phyloP scores from a whole-genome alignment of 805 yeast species.

The Kazachstania viticola region DNA sequence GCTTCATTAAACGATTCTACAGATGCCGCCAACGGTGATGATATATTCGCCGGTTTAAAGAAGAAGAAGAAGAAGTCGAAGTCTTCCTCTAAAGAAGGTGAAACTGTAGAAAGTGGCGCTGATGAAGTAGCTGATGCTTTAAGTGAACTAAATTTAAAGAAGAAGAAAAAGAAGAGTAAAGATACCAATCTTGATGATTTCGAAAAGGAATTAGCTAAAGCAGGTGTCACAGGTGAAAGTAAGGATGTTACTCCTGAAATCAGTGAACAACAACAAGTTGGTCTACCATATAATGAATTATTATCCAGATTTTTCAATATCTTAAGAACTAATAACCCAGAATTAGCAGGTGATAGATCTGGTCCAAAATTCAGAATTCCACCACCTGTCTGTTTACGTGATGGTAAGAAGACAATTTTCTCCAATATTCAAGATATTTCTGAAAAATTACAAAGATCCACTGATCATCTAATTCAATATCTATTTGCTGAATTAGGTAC shows the following conservation, averaged over 20 bases:
- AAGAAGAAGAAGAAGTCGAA: slow-evolving; percentile 73
- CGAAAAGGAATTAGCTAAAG: slow-evolving; percentile 80
- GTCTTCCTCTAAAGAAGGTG: slow-evolving; percentile 25
- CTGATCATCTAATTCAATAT: slow-evolving; percentile 94
- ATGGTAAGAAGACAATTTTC: slow-evolving; percentile 95
- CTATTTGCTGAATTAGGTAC: slow-evolving; percentile 98
- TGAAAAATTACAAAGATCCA: slow-evolving; percentile 87
- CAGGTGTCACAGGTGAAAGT: slow-evolving; percentile 59
- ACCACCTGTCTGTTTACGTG: slow-evolving; percentile 94
- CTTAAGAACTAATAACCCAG: slow-evolving; percentile 90
- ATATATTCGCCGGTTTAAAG: slow-evolving; percentile 68
- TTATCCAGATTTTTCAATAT: slow-evolving; percentile 78
- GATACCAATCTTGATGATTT: slow-evolving; percentile 61
- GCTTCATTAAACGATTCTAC: slow-evolving; percentile 29
- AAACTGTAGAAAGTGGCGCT: slow-evolving; percentile 13
- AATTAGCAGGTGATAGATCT: slow-evolving; percentile 91
- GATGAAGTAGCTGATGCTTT: slow-evolving; percentile 48
- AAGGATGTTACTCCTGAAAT: slow-evolving; percentile 25
- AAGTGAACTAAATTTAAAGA: slow-evolving; percentile 63
- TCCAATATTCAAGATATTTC: slow-evolving; percentile 93
- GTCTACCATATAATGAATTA: slow-evolving; percentile 63
- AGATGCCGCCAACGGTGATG: slow-evolving; percentile 34
- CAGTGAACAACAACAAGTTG: slow-evolving; percentile 35
- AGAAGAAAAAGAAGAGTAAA: slow-evolving; percentile 69
- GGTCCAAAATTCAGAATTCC: slow-evolving; percentile 93